These are phyloP conservation scores for Abrus precatorius DNA, from an alignment of 306 rosid species.

Conservation along the genomic window DNA sequence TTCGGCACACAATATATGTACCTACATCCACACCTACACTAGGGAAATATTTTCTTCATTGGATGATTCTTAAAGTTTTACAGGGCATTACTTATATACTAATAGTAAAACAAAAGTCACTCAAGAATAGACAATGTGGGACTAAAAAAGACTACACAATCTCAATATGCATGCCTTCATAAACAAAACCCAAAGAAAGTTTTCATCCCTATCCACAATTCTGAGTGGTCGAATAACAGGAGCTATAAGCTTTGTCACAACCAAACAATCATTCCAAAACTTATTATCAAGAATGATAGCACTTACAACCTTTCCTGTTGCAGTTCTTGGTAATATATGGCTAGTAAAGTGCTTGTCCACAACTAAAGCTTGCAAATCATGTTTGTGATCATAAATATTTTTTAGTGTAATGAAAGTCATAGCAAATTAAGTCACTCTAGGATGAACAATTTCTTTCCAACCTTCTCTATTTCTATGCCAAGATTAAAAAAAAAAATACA, in stretches of 20 bases:
- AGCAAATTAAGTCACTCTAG: background rate
- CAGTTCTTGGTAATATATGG: background rate
- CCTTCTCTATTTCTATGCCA: background rate
- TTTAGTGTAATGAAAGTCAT: background rate
- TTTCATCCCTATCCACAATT: too few species aligned
- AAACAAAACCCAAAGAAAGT: too few species aligned
- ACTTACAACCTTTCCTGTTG: background rate
- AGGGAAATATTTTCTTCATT: too few species aligned
- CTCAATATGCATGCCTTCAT: too few species aligned
- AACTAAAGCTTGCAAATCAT: background rate
- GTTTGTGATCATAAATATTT: conserved; percentile 1
- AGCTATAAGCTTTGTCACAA: background rate
- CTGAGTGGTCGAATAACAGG: too few species aligned
- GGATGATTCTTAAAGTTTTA: too few species aligned
- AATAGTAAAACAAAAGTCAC: too few species aligned
- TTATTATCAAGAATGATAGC: background rate
- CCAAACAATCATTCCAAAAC: background rate
- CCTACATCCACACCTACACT: too few species aligned
- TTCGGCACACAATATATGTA: too few species aligned
- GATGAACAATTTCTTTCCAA: background rate
- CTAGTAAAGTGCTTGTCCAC: background rate
- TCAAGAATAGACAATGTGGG: too few species aligned
- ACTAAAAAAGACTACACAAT: too few species aligned
- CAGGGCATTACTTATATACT: too few species aligned
- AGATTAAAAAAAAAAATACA: background rate